Evolutionary conservation across 225 moss, liverwort and hornwort species (phyloP).

Genomic region (Thuidium tamariscinum): DNA sequence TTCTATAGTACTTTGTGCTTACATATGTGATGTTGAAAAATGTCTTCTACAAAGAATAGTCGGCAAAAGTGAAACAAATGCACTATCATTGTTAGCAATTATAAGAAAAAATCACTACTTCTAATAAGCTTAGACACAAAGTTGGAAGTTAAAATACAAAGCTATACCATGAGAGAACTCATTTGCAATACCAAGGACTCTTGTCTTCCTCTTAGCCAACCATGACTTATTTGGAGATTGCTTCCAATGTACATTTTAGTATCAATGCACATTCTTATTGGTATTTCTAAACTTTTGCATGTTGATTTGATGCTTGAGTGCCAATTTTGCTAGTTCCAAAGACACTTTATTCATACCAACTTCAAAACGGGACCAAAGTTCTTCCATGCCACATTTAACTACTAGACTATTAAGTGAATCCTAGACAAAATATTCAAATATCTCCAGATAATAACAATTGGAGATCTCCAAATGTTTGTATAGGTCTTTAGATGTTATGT

Average conservation of each 20-base stretch:
- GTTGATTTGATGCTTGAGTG: not conserved
- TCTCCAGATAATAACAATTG: no score
- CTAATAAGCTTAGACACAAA: no score
- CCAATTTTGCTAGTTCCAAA: not conserved
- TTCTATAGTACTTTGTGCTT: not conserved
- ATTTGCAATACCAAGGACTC: not conserved
- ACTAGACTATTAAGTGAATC: no score
- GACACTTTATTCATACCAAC: not conserved
- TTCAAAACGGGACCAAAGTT: not conserved
- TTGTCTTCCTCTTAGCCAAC: not conserved
- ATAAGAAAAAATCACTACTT: not conserved
- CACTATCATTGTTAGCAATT: not conserved
- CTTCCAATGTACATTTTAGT: not conserved
- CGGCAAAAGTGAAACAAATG: not conserved
- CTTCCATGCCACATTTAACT: no score
- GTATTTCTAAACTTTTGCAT: not conserved
- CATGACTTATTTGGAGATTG: not conserved
- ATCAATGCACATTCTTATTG: not conserved
- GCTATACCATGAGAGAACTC: no score
- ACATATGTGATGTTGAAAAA: not conserved
- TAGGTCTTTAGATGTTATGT: no score
- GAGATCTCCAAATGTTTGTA: no score
- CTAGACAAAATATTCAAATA: no score
- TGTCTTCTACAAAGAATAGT: not conserved
- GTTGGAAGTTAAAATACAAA: not conserved